phyloP scores from a whole-genome alignment of 768 basidiomycete genomes.

The Russula brevipes region DNA sequence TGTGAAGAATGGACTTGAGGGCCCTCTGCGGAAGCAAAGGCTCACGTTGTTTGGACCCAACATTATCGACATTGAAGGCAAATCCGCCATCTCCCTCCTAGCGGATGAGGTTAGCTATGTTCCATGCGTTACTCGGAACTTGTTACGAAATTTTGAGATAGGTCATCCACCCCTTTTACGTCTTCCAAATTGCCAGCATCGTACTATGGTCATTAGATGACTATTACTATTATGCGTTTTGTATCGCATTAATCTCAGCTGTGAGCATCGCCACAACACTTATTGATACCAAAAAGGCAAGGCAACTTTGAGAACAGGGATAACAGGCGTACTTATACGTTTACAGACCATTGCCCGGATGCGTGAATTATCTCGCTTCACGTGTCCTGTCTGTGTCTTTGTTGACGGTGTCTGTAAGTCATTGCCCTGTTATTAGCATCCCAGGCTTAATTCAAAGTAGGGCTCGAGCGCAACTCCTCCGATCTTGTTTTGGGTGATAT shows the following conservation, averaged over 20 bases:
- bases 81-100: slow-evolving; percentile 69
- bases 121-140: neutral
- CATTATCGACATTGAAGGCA: slow-evolving; percentile 84
- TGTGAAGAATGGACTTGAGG: slow-evolving; percentile 61
- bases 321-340: neutral
- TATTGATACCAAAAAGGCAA: slow-evolving; percentile 85
- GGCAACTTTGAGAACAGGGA: slow-evolving; percentile 17
- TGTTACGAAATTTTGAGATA: slow-evolving; percentile 27
- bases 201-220: slow-evolving; percentile 91
- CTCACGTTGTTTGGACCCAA: slow-evolving; percentile 75
- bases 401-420: slow-evolving; percentile 53
- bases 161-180: slow-evolving; percentile 97
- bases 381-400: slow-evolving; percentile 68
- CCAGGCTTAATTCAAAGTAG: slow-evolving; percentile 36
- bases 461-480: slow-evolving; percentile 66
- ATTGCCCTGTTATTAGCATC: neutral
- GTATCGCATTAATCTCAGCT: slow-evolving; percentile 86
- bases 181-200: slow-evolving; percentile 96
- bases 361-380: slow-evolving; percentile 93
- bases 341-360: slow-evolving; percentile 82
- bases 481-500: slow-evolving; percentile 89
- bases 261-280: slow-evolving; percentile 81
- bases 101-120: slow-evolving; percentile 71
- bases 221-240: slow-evolving; percentile 97
- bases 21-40: slow-evolving; percentile 56